Conservation (phyloP, 306 rosid genomes). For the Medicago truncatula region MtrunA17r5.0-ANR NC_053043.1:35396001-35396500, state of each 20-base stretch:
- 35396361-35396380: conserved; percentile 93
- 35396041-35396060: conserved; percentile 22
- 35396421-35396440: conserved; percentile 86
- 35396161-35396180: conserved; percentile 99
- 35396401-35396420: conserved; percentile 85
- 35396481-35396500: conserved; percentile 86
- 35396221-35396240: conserved; percentile 32
- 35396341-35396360: conserved; percentile 90
- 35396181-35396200: conserved; percentile 96
- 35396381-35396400: conserved; percentile 85
- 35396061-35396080: conserved; percentile 41
- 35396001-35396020: conserved; percentile 32
- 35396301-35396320: conserved; percentile 87
- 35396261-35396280: conserved; percentile 32
- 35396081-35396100: conserved; percentile 69
- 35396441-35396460: conserved; percentile 86
- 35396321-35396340: conserved; percentile 91
- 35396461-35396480: conserved; percentile 94
- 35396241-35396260: conserved; percentile 32
- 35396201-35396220: conserved; percentile 20
- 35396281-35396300: conserved; percentile 81
- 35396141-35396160: conserved; percentile 70
- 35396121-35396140: conserved; percentile 73
- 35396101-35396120: conserved; percentile 68
- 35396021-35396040: conserved; percentile 12